Conservation (phyloP, 2,329 filamentous ascomycete genomes). For the Didymella exigua region DNA sequence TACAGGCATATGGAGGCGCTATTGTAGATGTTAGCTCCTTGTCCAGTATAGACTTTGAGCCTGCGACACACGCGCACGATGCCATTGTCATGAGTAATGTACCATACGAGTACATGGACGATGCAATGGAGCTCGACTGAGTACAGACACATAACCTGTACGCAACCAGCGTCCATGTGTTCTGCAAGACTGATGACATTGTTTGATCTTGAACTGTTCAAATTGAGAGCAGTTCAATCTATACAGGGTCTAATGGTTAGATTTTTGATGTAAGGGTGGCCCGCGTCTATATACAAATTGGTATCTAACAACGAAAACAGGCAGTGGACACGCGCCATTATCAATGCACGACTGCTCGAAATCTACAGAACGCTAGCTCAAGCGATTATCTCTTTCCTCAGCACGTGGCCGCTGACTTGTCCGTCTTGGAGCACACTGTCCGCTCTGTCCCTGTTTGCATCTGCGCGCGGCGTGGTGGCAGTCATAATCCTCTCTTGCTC, state of each 20-base stretch:
- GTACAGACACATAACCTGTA: neutral
- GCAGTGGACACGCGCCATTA: neutral
- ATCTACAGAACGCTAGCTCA: constrained; percentile 16
- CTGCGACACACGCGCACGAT: constrained; percentile 9
- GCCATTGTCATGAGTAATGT: constrained; percentile 29
- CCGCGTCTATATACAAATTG: constrained; percentile 6
- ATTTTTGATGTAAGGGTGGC: neutral
- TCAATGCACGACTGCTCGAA: neutral
- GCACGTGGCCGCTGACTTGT: neutral
- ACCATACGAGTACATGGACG: constrained; percentile 43
- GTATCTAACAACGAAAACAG: constrained; percentile 11
- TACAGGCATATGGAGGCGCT: constrained; percentile 35
- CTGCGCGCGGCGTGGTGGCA: constrained; percentile 13
- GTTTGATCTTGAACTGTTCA: too few relatives aligned
- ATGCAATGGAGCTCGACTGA: constrained; percentile 46
- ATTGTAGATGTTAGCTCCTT: constrained; percentile 13
- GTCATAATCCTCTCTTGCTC: constrained; percentile 24
- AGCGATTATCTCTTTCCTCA: neutral
- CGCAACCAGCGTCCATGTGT: neutral
- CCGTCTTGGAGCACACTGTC: constrained; percentile 42
- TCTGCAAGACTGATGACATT: neutral
- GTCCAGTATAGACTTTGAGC: constrained; percentile 32
- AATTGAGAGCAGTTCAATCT: neutral
- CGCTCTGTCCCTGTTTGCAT: constrained; percentile 34
- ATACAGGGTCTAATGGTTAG: too few relatives aligned